phyloP scores from a whole-genome alignment of 2,329 filamentous ascomycete species.

The Leptographium wingfieldii region DNA sequence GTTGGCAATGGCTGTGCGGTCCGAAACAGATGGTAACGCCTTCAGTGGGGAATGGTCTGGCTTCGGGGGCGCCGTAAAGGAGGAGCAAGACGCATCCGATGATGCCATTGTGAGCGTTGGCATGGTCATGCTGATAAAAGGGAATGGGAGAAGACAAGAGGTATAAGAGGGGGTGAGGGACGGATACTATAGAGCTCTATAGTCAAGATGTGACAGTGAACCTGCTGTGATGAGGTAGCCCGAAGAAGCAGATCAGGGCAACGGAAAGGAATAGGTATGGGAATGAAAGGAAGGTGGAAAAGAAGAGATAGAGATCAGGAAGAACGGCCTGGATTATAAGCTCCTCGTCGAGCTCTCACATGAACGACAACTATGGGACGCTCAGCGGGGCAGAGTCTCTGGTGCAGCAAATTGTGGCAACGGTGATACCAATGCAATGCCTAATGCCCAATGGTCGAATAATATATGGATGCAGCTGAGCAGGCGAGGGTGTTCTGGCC shows the following conservation, averaged over 20 bases:
- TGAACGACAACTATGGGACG: background rate
- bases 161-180: background rate
- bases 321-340: background rate
- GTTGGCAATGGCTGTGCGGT: background rate
- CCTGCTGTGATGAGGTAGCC: background rate
- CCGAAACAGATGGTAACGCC: background rate
- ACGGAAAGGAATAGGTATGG: background rate
- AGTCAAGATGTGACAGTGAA: background rate
- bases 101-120: background rate
- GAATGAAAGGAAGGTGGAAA: background rate
- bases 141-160: too few relatives aligned
- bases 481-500: background rate
- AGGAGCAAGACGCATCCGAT: background rate
- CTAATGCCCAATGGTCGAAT: background rate
- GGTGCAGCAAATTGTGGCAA: background rate
- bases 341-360: background rate
- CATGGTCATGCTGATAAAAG: background rate
- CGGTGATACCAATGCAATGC: background rate
- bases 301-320: background rate
- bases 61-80: background rate
- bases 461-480: background rate
- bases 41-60: background rate
- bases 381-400: background rate
- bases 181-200: background rate
- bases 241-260: background rate